Percentiles rank a stretch among this genome's conserved stretches.
Evolutionary conservation across 1,284 basidiomycete genomes (phyloP).

Genomic region (Cutaneotrichosporon spelunceum): DNA sequence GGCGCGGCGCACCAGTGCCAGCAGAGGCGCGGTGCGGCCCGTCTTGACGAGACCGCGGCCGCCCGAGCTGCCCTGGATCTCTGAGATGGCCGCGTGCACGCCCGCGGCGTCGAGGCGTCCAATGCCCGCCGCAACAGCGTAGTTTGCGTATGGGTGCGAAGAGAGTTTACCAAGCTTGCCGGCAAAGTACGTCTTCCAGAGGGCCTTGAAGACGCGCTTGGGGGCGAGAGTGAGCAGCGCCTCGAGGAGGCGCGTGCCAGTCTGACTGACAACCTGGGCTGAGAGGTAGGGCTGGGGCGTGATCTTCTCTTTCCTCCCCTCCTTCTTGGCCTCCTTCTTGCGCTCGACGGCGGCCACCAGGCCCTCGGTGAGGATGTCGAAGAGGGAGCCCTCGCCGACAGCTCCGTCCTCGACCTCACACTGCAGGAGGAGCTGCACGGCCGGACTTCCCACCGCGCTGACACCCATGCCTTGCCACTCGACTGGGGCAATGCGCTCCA

Average conservation of each 20-base stretch:
- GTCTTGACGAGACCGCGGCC: slow-evolving; percentile 57
- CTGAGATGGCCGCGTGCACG: slow-evolving; percentile 60
- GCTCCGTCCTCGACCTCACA: slow-evolving; percentile 67
- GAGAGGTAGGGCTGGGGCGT: slow-evolving; percentile 54
- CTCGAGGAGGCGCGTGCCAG: slow-evolving; percentile 83
- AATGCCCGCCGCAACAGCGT: slow-evolving; percentile 76
- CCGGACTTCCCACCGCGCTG: slow-evolving; percentile 74
- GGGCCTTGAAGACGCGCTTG: slow-evolving; percentile 58
- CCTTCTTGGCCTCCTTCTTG: slow-evolving; percentile 21
- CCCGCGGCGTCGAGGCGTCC: slow-evolving; percentile 60
- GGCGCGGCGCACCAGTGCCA: slow-evolving; percentile 67
- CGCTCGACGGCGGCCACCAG: slow-evolving; percentile 62
- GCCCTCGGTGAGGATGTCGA: slow-evolving; percentile 79
- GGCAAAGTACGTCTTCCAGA: slow-evolving; percentile 76
- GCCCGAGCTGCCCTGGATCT: slow-evolving; percentile 58
- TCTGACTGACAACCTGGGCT: slow-evolving; percentile 74
- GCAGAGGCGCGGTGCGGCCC: slow-evolving; percentile 63
- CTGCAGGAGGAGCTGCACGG: slow-evolving; percentile 75
- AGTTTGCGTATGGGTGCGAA: slow-evolving; percentile 84
- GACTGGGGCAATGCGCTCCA: slow-evolving; percentile 61
- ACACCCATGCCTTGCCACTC: slow-evolving; percentile 79
- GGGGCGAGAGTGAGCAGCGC: slow-evolving; percentile 66
- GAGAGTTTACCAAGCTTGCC: slow-evolving; percentile 68
- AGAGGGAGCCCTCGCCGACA: slow-evolving; percentile 65
- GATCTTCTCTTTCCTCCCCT: slow-evolving; percentile 9